phyloP scores from a whole-genome alignment of 192 early-diverging fungal genomes.

The Coemansia sp. region DNA sequence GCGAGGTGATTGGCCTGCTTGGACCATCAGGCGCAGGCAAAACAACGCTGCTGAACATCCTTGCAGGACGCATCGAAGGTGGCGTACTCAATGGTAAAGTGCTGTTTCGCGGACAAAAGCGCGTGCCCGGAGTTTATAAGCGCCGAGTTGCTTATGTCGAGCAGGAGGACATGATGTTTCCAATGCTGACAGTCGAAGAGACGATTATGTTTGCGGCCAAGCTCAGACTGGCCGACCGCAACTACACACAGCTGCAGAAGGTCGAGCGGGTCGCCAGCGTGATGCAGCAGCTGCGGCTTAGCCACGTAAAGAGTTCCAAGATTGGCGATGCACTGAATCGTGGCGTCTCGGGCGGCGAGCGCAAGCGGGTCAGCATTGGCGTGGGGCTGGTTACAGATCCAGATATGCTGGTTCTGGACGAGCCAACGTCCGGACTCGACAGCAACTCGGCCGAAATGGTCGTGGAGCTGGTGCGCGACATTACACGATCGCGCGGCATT shows the following conservation, averaged over 20 bases:
- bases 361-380: conserved; percentile 89
- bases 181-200: conserved; percentile 87
- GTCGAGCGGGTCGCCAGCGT: conserved; percentile 71
- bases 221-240: conserved; percentile 71
- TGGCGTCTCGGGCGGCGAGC: conserved; percentile 91
- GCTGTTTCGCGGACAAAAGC: conserved; percentile 70
- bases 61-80: conserved; percentile 73
- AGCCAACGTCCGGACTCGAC: conserved; percentile 83
- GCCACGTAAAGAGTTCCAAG: conserved; percentile 73
- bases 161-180: conserved; percentile 86
- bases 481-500: conserved; percentile 74
- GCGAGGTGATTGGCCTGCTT: conserved; percentile 90
- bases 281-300: conserved; percentile 84
- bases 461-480: conserved; percentile 78
- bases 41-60: conserved; percentile 86
- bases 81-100: conserved; percentile 72
- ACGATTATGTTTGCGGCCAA: conserved; percentile 87
- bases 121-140: conserved; percentile 68
- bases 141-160: conserved; percentile 79
- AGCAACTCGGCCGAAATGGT: conserved; percentile 94
- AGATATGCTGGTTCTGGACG: conserved; percentile 87
- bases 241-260: conserved; percentile 63
- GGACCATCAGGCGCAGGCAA: conserved; percentile 93
- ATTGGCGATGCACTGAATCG: conserved; percentile 72
- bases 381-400: conserved; percentile 91